Conservation (phyloP, 768 basidiomycete species). For the Suillus placidus region DNA sequence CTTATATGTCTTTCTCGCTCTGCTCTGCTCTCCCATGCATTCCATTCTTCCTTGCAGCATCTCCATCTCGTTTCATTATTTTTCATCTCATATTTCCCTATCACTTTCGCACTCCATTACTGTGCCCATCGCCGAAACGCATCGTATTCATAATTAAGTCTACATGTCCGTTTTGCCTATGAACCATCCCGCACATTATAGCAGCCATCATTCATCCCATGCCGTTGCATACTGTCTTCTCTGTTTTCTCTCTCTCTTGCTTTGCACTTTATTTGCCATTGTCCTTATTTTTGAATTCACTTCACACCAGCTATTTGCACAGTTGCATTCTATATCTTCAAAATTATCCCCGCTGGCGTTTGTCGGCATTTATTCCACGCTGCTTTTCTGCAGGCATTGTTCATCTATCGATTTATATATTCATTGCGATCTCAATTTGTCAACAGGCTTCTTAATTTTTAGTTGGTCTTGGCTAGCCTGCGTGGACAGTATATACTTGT, state of each 20-base stretch:
- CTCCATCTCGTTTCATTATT: conserved; percentile 30
- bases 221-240: conserved; percentile 29
- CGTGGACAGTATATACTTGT: conserved; percentile 31
- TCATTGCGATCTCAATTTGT: conserved; percentile 8
- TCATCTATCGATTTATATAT: conserved; percentile 11
- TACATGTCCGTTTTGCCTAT: conserved; percentile 40
- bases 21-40: conserved; percentile 34
- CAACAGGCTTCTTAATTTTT: conserved; percentile 32
- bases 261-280: conserved; percentile 26
- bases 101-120: conserved; percentile 3
- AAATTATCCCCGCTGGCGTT: conserved; percentile 30
- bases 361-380: conserved; percentile 32
- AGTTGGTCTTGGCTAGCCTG: conserved; percentile 21
- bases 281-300: conserved; percentile 21
- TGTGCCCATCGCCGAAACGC: conserved; percentile 28
- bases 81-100: conserved; percentile 10
- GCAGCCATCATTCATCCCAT: conserved; percentile 26
- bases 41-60: conserved; percentile 24
- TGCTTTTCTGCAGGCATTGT: conserved; percentile 14
- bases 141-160: conserved; percentile 36
- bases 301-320: conserved; percentile 29
- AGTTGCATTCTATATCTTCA: conserved; percentile 24
- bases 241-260: conserved; percentile 14
- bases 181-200: conserved; percentile 18
- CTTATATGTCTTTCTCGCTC: conserved; percentile 38